Evolutionary conservation across 1,284 basidiomycete genomes (phyloP), one percentile per base, ranked within the genome.

Genomic region (Chondrostereum purpureum): DNA sequence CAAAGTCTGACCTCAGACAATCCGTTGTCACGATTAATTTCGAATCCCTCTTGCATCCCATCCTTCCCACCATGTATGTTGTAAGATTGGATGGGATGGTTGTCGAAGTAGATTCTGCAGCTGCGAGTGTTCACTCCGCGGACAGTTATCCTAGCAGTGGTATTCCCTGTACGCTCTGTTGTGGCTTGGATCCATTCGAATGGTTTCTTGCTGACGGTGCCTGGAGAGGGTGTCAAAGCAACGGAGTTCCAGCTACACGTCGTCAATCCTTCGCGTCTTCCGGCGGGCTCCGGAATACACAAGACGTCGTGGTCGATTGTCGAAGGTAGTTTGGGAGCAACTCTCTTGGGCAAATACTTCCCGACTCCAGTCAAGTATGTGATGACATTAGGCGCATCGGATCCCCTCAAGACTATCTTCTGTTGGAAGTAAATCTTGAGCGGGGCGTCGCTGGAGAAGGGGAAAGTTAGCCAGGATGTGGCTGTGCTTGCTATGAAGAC

Each of bases 381-480:
- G 36, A 56, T 45, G 44, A 55, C 57, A 11, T 5, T 22, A 10
- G 27, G 10, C 10, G 36, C 36, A 10, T 10, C 17, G 5, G 11
- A 16, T 6, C 10, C 5, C 18, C 57, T 52, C 31, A 87, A 60
- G 42, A 73, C 61, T 14, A 85, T 67, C 0, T 57, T 66, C 55
- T 88, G 84, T 42, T 72, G 68, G 67, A 86, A 88, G 60, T 70
- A 84, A 0, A 87, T 62, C 51, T 86, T 88, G 53, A 88, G 63
- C 0, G 84, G 83, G 2, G 70, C 60, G 18, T 72, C 60, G 21
- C 66, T 60, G 11, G 74, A 74, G 64, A 88, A 88, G 0, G 86
- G 86, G 62, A 79, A 81, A 12, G 62, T 61, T 1, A 72, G 52
- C 60, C 72, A 71, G 21, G 69, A 62, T 44, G 72, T 75, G 5